phyloP scores from a whole-genome alignment of 1,284 basidiomycete species.

The Uromyces viciae-fabae region DNA sequence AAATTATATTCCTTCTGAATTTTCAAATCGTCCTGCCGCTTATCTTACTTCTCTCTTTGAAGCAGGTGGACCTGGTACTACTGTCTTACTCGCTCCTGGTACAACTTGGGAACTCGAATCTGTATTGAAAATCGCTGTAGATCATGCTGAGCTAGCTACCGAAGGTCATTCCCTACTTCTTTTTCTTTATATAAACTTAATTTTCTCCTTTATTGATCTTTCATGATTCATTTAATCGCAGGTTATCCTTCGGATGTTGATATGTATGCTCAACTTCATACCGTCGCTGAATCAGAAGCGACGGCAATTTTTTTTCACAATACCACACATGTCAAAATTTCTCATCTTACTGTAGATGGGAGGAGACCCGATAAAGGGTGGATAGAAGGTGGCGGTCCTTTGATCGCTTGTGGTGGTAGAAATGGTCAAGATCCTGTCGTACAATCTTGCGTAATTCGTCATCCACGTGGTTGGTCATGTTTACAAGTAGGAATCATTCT shows the following conservation, averaged over 20 bases:
- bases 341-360: constrained; percentile 39
- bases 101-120: constrained; percentile 39
- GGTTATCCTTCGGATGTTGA: constrained; percentile 38
- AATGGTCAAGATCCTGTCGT: constrained; percentile 30
- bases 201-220: neutral
- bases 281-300: constrained; percentile 25
- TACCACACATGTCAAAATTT: constrained; percentile 41
- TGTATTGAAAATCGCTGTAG: constrained; percentile 24
- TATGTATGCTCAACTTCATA: constrained; percentile 33
- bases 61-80: constrained; percentile 29
- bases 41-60: constrained; percentile 36
- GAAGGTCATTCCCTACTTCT: constrained; percentile 17
- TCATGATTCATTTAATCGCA: too few relatives aligned
- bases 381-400: constrained; percentile 23
- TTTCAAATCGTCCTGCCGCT: constrained; percentile 21
- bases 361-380: constrained; percentile 38
- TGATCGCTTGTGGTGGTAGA: constrained; percentile 36
- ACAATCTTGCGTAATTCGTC: constrained; percentile 31
- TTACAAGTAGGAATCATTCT: constrained; percentile 22
- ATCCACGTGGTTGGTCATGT: constrained; percentile 41
- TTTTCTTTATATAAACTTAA: neutral
- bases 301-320: constrained; percentile 38
- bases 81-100: constrained; percentile 15
- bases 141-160: constrained; percentile 39
- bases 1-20: constrained; percentile 32